These are phyloP conservation scores for Chrysanthemum makinoi DNA, from an alignment of 129 eudicot genomes.

Conservation along the genomic window DNA sequence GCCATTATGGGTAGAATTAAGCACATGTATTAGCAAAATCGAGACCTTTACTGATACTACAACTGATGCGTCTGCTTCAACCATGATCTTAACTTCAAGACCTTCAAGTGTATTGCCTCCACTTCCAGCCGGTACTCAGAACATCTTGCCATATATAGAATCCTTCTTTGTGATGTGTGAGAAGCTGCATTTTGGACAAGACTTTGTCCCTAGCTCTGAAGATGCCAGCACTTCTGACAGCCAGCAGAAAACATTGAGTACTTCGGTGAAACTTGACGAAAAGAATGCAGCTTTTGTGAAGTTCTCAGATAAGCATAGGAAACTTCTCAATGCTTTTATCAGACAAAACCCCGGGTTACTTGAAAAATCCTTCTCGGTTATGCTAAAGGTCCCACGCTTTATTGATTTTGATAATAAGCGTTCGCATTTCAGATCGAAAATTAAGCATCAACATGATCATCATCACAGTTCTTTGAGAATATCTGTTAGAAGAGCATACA, in stretches of 20 bases:
- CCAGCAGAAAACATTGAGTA: background rate
- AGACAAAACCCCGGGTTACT: constrained; percentile 95
- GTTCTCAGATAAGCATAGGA: constrained; percentile 88
- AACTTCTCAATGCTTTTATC: constrained; percentile 82
- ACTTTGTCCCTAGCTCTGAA: constrained; percentile 59
- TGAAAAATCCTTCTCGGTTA: constrained; percentile 89
- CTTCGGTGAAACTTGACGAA: constrained; percentile 51
- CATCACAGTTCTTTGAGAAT: constrained; percentile 94
- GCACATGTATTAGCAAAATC: constrained; percentile 80
- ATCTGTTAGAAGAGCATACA: constrained; percentile 94
- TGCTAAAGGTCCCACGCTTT: constrained; percentile 95
- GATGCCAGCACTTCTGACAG: constrained; percentile 58
- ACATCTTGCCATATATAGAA: constrained; percentile 84
- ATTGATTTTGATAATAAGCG: constrained; percentile 97
- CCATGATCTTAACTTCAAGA: constrained; percentile 43
- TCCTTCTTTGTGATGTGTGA: constrained; percentile 97
- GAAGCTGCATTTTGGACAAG: constrained; percentile 79
- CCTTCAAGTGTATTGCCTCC: constrained; percentile 81
- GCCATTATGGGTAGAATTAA: constrained; percentile 91
- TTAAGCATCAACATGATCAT: constrained; percentile 92
- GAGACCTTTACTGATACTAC: constrained; percentile 71
- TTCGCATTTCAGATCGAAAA: constrained; percentile 90
- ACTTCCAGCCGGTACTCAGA: constrained; percentile 96
- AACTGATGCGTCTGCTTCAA: constrained; percentile 51
- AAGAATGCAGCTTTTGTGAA: constrained; percentile 71